A percentile compares a stretch with the other conserved stretches of the same genome.
phyloP scores from a whole-genome alignment of 192 early-diverging fungal species.

The Funneliformis mosseae region DNA sequence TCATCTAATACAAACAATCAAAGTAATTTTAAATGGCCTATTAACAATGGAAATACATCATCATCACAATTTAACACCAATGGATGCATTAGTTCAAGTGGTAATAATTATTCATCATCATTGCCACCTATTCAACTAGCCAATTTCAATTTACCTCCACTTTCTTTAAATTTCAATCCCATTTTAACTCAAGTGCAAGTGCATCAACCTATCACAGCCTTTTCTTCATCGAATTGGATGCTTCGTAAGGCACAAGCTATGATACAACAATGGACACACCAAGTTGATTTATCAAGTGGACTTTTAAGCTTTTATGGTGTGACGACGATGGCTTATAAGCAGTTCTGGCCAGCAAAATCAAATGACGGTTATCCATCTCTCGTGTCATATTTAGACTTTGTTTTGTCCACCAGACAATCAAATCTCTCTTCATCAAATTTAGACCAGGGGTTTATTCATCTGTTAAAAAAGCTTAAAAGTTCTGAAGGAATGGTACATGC shows the following conservation, averaged over 20 bases:
- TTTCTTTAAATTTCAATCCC: background rate
- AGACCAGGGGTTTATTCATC: background rate
- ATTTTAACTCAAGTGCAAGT: background rate
- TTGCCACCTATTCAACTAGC: background rate
- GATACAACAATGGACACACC: conserved; percentile 9
- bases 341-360: conserved; percentile 9
- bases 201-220: too few relatives aligned
- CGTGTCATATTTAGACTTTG: conserved; percentile 11
- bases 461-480: conserved; percentile 12
- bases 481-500: conserved; percentile 15
- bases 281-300: background rate
- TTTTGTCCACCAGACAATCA: background rate
- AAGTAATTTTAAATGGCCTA: background rate
- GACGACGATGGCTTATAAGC: background rate
- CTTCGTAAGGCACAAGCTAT: conserved; percentile 12
- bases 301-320: background rate
- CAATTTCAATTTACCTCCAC: background rate
- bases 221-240: background rate
- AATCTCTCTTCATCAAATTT: background rate
- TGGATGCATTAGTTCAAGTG: background rate
- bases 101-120: background rate
- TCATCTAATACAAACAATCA: background rate
- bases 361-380: background rate
- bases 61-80: background rate
- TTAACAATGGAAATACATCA: background rate